These are phyloP conservation scores for Cinnamomum chago DNA, from an alignment of 164 flowering plant species.

Conservation along the genomic window DNA sequence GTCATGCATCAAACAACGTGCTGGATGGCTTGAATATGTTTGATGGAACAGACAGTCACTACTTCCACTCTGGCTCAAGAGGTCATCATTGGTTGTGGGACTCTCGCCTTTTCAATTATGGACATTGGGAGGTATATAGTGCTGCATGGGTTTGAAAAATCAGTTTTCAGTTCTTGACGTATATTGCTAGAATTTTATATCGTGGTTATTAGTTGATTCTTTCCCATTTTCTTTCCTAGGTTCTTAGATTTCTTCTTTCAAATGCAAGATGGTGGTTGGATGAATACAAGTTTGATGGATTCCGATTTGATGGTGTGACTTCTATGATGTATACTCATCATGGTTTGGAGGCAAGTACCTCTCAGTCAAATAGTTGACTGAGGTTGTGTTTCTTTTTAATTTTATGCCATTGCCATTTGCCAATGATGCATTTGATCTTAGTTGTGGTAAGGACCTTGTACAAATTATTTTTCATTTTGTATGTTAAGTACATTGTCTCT, in stretches of 20 bases:
- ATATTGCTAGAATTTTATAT: slow-evolving; percentile 2
- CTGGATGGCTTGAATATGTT: slow-evolving; percentile 98
- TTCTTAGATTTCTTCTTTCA: slow-evolving; percentile 82
- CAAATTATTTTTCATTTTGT: too few relatives aligned
- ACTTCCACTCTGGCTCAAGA: slow-evolving; percentile 92
- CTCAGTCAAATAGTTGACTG: too few relatives aligned
- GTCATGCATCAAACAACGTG: slow-evolving; percentile 89
- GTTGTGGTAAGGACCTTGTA: too few relatives aligned
- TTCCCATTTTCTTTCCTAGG: slow-evolving; percentile 38
- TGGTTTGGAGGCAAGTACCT: slow-evolving; percentile 66
- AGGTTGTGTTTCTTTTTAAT: too few relatives aligned
- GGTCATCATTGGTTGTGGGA: slow-evolving; percentile 99
- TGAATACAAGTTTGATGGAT: slow-evolving; percentile 96
- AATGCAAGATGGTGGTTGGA: slow-evolving; percentile 99
- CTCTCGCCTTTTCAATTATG: slow-evolving; percentile 95
- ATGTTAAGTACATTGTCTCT: too few relatives aligned
- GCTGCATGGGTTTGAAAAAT: slow-evolving; percentile 4
- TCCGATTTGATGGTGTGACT: slow-evolving; percentile 99
- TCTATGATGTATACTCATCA: slow-evolving; percentile 99
- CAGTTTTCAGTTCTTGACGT: background rate
- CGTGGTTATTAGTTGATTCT: slow-evolving; percentile 5
- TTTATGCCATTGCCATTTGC: too few relatives aligned
- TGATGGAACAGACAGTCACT: slow-evolving; percentile 93
- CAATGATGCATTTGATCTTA: too few relatives aligned
- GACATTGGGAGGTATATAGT: slow-evolving; percentile 87